A percentile compares a stretch with the other conserved stretches of the same genome.
These are phyloP conservation scores for Cucurbita pepo DNA, from an alignment of 306 rosid species.

Conservation along the genomic window DNA sequence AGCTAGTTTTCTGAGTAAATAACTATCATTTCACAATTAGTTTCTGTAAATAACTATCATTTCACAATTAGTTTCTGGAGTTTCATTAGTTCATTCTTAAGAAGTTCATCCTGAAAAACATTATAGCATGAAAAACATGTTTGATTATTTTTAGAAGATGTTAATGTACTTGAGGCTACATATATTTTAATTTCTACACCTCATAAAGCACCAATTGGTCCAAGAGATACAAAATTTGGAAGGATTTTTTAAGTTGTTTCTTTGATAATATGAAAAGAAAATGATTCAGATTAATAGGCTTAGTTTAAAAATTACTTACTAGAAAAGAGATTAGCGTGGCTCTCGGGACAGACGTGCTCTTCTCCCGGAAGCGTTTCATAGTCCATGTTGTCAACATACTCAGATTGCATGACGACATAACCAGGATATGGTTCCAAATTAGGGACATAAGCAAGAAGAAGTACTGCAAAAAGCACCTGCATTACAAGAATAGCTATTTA, in stretches of 20 bases:
- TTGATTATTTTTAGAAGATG: neutral
- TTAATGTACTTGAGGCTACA: neutral
- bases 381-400: constrained; percentile 34
- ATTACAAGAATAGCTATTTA: neutral
- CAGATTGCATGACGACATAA: constrained; percentile 22
- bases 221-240: neutral
- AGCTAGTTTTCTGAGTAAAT: neutral
- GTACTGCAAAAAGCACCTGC: constrained; percentile 61
- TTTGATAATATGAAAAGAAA: too few species aligned
- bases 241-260: neutral
- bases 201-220: neutral
- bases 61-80: too few species aligned
- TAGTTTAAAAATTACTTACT: constrained; percentile 30
- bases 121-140: neutral
- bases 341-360: constrained; percentile 67
- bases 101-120: neutral
- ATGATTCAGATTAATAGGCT: too few species aligned
- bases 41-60: too few species aligned
- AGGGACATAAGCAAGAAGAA: constrained; percentile 50
- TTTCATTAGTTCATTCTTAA: too few species aligned
- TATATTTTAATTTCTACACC: neutral
- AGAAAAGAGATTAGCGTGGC: constrained; percentile 36
- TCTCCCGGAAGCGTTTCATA: constrained; percentile 52
- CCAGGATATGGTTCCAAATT: constrained; percentile 58
- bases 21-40: neutral